Conservation (phyloP, 768 basidiomycete genomes). For the Boletellus ananas region DNA sequence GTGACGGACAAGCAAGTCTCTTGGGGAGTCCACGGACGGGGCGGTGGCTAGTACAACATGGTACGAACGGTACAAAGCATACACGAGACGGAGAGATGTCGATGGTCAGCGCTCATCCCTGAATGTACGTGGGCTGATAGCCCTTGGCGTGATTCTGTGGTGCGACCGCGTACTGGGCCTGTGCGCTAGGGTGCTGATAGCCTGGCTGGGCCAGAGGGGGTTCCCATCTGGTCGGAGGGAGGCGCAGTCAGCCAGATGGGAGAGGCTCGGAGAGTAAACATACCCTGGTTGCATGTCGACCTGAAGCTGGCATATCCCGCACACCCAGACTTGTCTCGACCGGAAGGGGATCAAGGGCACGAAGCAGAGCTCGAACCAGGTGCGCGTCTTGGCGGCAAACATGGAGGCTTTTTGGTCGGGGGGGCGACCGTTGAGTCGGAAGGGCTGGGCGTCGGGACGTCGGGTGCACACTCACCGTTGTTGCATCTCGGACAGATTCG, state of each 20-base stretch:
- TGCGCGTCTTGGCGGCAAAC: constrained; percentile 57
- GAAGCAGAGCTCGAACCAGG: constrained; percentile 76
- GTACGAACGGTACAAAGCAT: not conserved
- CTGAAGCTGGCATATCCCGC: constrained; percentile 67
- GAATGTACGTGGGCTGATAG: constrained; percentile 30
- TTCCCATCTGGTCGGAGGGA: constrained; percentile 28
- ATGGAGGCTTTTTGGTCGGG: constrained; percentile 45
- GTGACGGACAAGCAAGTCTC: not conserved
- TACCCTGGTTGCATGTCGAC: constrained; percentile 50
- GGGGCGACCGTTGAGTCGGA: not conserved
- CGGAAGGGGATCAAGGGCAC: constrained; percentile 66
- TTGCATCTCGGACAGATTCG: constrained; percentile 69
- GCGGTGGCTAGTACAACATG: not conserved
- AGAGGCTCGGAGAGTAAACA: not conserved
- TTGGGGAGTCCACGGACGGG: not conserved
- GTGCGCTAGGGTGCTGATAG: constrained; percentile 36
- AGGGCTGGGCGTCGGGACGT: not conserved
- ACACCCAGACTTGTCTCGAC: constrained; percentile 63
- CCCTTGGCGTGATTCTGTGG: constrained; percentile 15
- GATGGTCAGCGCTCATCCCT: constrained; percentile 20
- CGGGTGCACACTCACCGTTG: constrained; percentile 49
- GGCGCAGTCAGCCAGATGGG: not conserved
- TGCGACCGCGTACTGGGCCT: constrained; percentile 8
- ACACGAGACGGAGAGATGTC: not conserved
- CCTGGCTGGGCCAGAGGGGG: constrained; percentile 34